A percentile compares a stretch with the other conserved stretches of the same genome.
Evolutionary conservation across 1,139 yeast species (phyloP).

Genomic region (Debaryomyces nepalensis): DNA sequence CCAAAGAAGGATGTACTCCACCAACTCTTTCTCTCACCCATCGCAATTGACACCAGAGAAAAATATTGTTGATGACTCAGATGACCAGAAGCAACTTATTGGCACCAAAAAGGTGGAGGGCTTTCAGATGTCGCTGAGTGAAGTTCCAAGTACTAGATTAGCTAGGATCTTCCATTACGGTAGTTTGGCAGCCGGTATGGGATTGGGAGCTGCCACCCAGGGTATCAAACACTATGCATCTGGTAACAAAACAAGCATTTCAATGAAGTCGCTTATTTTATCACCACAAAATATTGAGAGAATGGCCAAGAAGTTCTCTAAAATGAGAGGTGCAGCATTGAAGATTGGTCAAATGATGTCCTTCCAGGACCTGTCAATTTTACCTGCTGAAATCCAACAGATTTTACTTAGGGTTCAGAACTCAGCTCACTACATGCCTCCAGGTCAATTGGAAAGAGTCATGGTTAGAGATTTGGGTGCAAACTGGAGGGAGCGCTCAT

Average conservation of each 20-base stretch:
- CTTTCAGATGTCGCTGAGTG: conserved; percentile 61
- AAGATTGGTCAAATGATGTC: conserved; percentile 95
- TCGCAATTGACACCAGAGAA: conserved; percentile 12
- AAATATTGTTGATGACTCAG: conserved; percentile 12
- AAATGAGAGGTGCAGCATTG: conserved; percentile 98
- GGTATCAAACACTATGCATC: conserved; percentile 71
- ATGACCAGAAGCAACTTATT: conserved; percentile 22
- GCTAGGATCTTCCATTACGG: conserved; percentile 94
- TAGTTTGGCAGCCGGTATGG: conserved; percentile 87
- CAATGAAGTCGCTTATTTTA: conserved; percentile 65
- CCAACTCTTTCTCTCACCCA: conserved; percentile 25
- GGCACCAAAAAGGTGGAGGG: conserved; percentile 42
- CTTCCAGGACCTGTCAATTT: conserved; percentile 83
- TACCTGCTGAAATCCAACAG: conserved; percentile 84
- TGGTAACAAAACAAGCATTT: conserved; percentile 50
- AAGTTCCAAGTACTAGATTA: conserved; percentile 84
- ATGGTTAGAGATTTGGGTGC: conserved; percentile 75
- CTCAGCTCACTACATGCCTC: conserved; percentile 96
- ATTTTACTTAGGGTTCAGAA: conserved; percentile 86
- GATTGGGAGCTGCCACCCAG: conserved; percentile 81
- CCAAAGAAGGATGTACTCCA: conserved; percentile 23
- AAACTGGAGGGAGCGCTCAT: conserved; percentile 73
- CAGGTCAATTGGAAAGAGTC: conserved; percentile 80
- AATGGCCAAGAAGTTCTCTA: conserved; percentile 82
- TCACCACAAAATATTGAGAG: conserved; percentile 86